Evolutionary conservation across 257 asterid genomes (phyloP), one percentile per base, ranked within the genome.

Genomic region (Solanum medicagineum): DNA sequence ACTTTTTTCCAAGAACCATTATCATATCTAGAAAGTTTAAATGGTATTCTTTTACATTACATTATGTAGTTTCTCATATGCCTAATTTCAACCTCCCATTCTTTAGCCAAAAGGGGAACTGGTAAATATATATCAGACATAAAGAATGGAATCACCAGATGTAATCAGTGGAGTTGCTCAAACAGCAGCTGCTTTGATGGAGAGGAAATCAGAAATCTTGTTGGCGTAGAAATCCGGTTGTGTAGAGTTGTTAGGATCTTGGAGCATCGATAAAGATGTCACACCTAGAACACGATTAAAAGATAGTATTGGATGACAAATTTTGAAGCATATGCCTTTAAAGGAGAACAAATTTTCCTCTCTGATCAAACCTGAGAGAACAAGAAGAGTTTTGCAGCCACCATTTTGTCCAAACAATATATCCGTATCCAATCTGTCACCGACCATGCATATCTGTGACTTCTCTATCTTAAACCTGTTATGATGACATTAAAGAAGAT

Each of bases 381-480:
- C 99, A 5, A 96, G 99, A 74, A 95, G 98, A 26, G 98, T 96
- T 89, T 93, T 94, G 94, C 99, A 96, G 3, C 99, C 99, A 77
- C 98, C 98, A 54, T 96, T 96, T 89, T 96, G 97, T 60, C 99
- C 99, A 74, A 96, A 96, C 77, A 96, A 94, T 85, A 95, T 96
- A 62, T 96, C 99, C 0, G 99, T 96, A 60, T 96, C 99, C 69
- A 96, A 90, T 88, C 99, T 93, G 89, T 95, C 98, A 16, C 98
- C 99, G 44, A 95, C 98, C 99, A 95, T 95, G 93, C 98, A 96
- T 89, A 95, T 96, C 88, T 96, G 98, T 36, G 99, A 95, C 87
- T 96, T 96, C 83, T 93, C 87, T 86, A 96, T 96, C 85, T 91
- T 89, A 83, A 96, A 96, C 91, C 98, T 96, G 93, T 89, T 26